Conservation (phyloP, 2,329 filamentous ascomycete species). For the Aspergillus tanneri region DNA sequence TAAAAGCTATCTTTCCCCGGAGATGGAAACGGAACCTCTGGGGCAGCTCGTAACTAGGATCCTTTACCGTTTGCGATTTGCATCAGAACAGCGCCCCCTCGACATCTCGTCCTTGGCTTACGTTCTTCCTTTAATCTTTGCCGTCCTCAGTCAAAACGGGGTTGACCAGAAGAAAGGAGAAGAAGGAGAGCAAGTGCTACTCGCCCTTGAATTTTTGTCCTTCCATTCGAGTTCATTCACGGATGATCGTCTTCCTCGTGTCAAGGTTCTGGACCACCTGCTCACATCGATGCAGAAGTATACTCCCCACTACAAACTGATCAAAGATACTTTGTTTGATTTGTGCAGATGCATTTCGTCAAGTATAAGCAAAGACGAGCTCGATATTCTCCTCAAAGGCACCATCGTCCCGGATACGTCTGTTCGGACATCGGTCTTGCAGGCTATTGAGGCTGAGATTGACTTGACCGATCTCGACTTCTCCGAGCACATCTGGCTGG, state of each 20-base stretch:
- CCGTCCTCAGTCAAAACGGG: constrained; percentile 76
- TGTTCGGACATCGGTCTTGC: constrained; percentile 80
- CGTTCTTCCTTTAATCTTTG: constrained; percentile 75
- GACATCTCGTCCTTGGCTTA: constrained; percentile 87
- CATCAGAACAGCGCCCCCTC: constrained; percentile 90
- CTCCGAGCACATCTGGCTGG: constrained; percentile 89
- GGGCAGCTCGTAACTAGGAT: constrained; percentile 82
- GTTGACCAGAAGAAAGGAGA: constrained; percentile 64
- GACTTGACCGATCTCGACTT: constrained; percentile 85
- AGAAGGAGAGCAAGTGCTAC: constrained; percentile 81
- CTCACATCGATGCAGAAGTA: constrained; percentile 84
- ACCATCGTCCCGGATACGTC: constrained; percentile 74
- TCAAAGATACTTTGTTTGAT: constrained; percentile 89
- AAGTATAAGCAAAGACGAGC: constrained; percentile 72
- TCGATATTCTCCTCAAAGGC: constrained; percentile 72
- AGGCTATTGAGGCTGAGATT: constrained; percentile 86
- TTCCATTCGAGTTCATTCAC: constrained; percentile 80
- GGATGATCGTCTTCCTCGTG: constrained; percentile 72
- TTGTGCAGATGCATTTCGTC: constrained; percentile 79
- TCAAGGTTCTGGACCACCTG: constrained; percentile 68
- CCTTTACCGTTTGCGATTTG: constrained; percentile 84
- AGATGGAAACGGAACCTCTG: constrained; percentile 75
- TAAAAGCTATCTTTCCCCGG: constrained; percentile 68
- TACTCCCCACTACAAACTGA: constrained; percentile 88
- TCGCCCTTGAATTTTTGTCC: constrained; percentile 82